These are phyloP conservation scores for Penicillium canariense DNA, from an alignment of 495 filamentous ascomycete species.

Conservation along the genomic window DNA sequence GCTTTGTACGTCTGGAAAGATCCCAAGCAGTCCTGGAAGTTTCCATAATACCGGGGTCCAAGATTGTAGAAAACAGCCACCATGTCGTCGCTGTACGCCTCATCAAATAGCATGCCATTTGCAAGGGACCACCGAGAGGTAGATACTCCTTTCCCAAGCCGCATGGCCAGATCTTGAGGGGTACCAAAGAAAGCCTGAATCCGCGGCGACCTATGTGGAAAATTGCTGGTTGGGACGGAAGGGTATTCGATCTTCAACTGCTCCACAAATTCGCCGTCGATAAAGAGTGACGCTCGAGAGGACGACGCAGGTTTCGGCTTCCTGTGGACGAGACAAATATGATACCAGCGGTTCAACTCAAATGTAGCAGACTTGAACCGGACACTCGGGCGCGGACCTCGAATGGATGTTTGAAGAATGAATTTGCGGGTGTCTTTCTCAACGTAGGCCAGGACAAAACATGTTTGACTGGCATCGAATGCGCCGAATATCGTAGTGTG, in stretches of 20 bases:
- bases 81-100: conserved; percentile 86
- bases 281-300: conserved; percentile 82
- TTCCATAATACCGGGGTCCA: conserved; percentile 86
- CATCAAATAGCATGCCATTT: conserved; percentile 82
- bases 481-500: conserved; percentile 97
- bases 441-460: conserved; percentile 90
- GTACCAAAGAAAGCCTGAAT: conserved; percentile 94
- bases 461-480: conserved; percentile 88
- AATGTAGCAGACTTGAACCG: conserved; percentile 85
- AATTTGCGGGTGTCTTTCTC: conserved; percentile 94
- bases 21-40: conserved; percentile 93
- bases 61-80: conserved; percentile 87
- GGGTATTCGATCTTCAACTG: conserved; percentile 89
- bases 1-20: conserved; percentile 96
- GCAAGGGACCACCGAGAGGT: conserved; percentile 83
- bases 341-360: conserved; percentile 78
- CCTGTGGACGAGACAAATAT: conserved; percentile 82
- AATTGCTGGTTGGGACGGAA: conserved; percentile 51
- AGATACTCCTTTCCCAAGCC: conserved; percentile 72
- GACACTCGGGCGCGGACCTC: conserved; percentile 80
- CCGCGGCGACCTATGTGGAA: conserved; percentile 54
- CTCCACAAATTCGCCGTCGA: conserved; percentile 91
- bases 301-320: conserved; percentile 69
- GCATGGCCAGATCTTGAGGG: conserved; percentile 82
- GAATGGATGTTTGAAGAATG: conserved; percentile 94